Evolutionary conservation across 2,329 filamentous ascomycete species (phyloP).

Genomic region (Paraconiothyrium brasiliense): DNA sequence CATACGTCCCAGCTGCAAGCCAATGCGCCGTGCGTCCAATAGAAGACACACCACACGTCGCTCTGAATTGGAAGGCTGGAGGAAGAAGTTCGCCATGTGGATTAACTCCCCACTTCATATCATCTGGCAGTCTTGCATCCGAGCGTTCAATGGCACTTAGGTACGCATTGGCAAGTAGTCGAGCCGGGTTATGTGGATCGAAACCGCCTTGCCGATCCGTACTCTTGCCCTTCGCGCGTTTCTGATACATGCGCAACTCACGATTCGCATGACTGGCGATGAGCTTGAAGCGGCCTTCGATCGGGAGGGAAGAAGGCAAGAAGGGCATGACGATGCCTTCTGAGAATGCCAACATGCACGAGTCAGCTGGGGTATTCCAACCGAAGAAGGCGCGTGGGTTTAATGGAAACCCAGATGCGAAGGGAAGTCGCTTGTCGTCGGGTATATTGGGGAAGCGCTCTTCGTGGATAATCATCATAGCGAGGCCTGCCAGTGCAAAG

Average conservation of each 20-base stretch:
- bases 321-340: constrained; percentile 58
- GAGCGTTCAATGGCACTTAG: constrained; percentile 52
- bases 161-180: constrained; percentile 57
- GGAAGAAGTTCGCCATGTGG: constrained; percentile 52
- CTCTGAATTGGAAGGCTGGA: constrained; percentile 40
- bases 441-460: constrained; percentile 37
- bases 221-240: constrained; percentile 40
- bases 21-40: constrained; percentile 50
- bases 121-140: constrained; percentile 43
- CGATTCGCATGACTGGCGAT: constrained; percentile 54
- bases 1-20: constrained; percentile 40
- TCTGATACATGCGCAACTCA: constrained; percentile 56
- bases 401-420: constrained; percentile 56
- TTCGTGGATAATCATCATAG: constrained; percentile 58
- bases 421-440: constrained; percentile 44
- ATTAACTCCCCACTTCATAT: constrained; percentile 35
- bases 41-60: constrained; percentile 58
- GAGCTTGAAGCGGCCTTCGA: constrained; percentile 52
- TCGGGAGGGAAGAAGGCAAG: constrained; percentile 44
- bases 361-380: constrained; percentile 50
- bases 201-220: constrained; percentile 34
- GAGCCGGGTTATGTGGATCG: constrained; percentile 48
- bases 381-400: constrained; percentile 58
- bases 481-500: constrained; percentile 57
- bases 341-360: constrained; percentile 59